These are phyloP conservation scores for Aphanomyces cochlioides DNA, from an alignment of 352 stramenopile genomes.

Conservation along the genomic window DNA sequence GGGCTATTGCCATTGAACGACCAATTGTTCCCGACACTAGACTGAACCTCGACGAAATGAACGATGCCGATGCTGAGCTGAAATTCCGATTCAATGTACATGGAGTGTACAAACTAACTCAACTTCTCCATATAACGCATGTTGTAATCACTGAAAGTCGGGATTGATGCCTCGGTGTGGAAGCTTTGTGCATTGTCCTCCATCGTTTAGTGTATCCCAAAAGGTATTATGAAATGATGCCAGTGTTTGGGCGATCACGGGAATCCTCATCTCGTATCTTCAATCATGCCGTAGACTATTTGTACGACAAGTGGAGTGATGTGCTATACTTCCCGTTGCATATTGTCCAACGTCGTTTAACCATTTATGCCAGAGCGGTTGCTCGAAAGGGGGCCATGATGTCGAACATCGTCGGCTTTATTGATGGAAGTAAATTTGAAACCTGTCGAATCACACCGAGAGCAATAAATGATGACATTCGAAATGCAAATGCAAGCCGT, in stretches of 20 bases:
- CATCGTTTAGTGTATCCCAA: slow-evolving; percentile 1
- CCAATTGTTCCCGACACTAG: background rate
- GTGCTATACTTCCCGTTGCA: background rate
- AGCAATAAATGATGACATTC: too few relatives aligned
- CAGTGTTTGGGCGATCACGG: slow-evolving; percentile 1
- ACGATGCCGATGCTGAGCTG: too few relatives aligned
- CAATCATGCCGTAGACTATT: background rate
- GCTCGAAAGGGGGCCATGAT: background rate
- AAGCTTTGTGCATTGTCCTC: slow-evolving; percentile 9
- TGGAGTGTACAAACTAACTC: too few relatives aligned
- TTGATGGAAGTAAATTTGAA: slow-evolving; percentile 27
- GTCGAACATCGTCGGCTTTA: slow-evolving; percentile 15
- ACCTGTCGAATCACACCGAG: background rate
- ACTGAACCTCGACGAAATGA: background rate
- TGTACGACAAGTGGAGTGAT: background rate
- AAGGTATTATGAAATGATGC: slow-evolving; percentile 11
- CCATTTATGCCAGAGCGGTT: slow-evolving; percentile 13
- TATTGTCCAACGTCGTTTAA: background rate
- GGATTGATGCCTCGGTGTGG: background rate
- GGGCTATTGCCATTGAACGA: background rate
- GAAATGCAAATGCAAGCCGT: background rate
- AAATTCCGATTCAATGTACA: too few relatives aligned
- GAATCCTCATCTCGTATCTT: slow-evolving; percentile 6
- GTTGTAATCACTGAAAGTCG: background rate
- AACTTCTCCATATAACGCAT: background rate